phyloP scores from a whole-genome alignment of 2,329 filamentous ascomycete genomes.

The Stagonosporopsis rhizophila region DNA sequence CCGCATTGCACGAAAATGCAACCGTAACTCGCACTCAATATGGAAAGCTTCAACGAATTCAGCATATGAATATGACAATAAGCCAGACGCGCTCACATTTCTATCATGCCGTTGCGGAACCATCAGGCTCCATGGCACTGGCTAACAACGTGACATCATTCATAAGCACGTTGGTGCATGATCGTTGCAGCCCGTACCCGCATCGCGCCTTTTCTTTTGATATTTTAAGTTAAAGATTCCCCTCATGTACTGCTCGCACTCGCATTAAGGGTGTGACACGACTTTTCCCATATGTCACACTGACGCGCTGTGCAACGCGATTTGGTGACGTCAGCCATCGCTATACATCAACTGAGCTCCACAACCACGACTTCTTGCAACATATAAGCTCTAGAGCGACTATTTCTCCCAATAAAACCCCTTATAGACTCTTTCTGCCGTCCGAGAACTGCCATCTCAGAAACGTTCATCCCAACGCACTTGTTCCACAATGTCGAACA shows the following conservation, averaged over 20 bases:
- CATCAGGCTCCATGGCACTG: background rate
- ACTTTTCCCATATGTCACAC: conserved; percentile 22
- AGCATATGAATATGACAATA: background rate
- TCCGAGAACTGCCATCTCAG: conserved; percentile 20
- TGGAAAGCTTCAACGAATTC: background rate
- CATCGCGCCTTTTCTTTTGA: background rate
- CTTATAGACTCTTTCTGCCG: conserved; percentile 15
- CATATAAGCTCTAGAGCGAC: conserved; percentile 24
- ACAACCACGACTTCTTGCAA: conserved; percentile 8
- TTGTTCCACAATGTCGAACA: conserved; percentile 44
- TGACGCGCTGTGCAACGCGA: conserved; percentile 27
- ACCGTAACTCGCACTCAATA: background rate
- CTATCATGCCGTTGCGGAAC: background rate
- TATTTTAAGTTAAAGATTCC: conserved; percentile 3
- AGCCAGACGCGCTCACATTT: background rate
- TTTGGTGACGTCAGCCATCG: conserved; percentile 37
- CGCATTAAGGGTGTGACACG: background rate
- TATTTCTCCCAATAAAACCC: background rate
- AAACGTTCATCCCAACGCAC: conserved; percentile 22
- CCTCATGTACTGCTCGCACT: conserved; percentile 10
- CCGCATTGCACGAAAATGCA: too few relatives aligned
- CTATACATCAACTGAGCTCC: conserved; percentile 1
- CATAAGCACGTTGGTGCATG: conserved; percentile 7
- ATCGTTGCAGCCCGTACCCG: background rate
- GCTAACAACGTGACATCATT: conserved; percentile 13